Evolutionary conservation across 1,284 basidiomycete species (phyloP), one percentile per base, ranked within the genome.

Genomic region (Amylostereum areolatum): DNA sequence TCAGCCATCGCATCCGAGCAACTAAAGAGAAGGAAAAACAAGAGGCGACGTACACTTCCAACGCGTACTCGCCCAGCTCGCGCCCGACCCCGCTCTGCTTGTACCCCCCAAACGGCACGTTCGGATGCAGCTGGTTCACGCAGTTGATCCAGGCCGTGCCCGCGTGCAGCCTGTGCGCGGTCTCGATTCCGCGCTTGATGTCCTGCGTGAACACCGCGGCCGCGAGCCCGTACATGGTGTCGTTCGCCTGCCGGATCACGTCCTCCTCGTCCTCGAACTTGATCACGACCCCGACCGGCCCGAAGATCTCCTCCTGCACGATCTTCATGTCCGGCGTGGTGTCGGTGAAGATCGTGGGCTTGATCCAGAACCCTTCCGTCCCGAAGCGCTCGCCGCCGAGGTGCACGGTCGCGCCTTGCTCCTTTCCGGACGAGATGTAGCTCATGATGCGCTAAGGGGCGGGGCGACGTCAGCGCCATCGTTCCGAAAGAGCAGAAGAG

Each of bases 301-400:
- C 92, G 61, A 94, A 93, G 62, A 95, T 93, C 70, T 97, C 94
- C 70, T 97, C 94, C 60, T 78, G 70, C 53, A 90, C 85, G 62
- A 97, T 96, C 70, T 80, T 85, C 88, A 94, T 92, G 54, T 86
- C 77, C 31, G 83, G 75, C 45, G 73, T 78, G 36, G 81, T 80
- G 62, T 93, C 75, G 36, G 85, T 85, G 77, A 96, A 96, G 67
- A 96, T 81, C 34, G 92, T 96, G n/a, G 87, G 89, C 59, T 79
- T 59, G 67, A 90, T 81, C 67, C 81, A 90, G 75, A 78, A 89
- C 1, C 87, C 87, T 61, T 89, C 81, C 7, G 68, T 70, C 39
- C 92, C 89, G 62, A 82, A 69, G 43, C 86, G 81, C 53, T 79
- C 76, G 40, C 95, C 94, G 42, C 94, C 94, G 35, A 75, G 57